Base-by-base conservation (phyloP, 2,329 filamentous ascomycete genomes). In the Ustulina deusta region DNA sequence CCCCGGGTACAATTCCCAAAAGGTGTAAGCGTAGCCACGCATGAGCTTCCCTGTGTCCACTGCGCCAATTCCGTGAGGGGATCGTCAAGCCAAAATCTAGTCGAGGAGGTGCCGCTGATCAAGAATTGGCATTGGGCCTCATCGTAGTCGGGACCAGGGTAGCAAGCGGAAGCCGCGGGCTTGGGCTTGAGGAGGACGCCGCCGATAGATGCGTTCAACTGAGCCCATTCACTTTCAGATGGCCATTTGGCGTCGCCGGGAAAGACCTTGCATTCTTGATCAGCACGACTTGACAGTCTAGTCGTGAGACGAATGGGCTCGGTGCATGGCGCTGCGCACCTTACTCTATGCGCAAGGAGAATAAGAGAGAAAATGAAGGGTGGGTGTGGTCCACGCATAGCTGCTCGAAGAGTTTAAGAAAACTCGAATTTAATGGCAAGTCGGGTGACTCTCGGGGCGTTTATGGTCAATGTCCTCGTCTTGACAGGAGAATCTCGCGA, bases 21-120 rank as follows among this genome's bases (percentile, higher is more conserved):
- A 4, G 74, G 62, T 6, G 72, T 67, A 25, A 65, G 48, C 3
- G 71, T 69, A 7, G 75, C 71, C 36, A 72, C 66, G 44, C 79
- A 80, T 6, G 79, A 79, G 44, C 72, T 74, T 0, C 79, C 79
- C 60, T 81, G 74, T 2, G 78, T 72, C 78, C 78, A 80, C 29
- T 75, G 69, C 0, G 74, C 71, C 42, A 78, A 42, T 2, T 74
- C 71, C 0, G 73, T 74, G n/a, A 80, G 71, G 0, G 78, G 78
- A 34, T 80, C 77, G 58, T 79, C 72, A 6, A 79, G 69, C 68
- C 76, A 80, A 56, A 77, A 77, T 36, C 74, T 72, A 6, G 66
- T 72, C n/a, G 61, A 70, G 6, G 73, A 67, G 7, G 75, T 63
- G 40, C 66, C 72, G 0, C 57, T 61, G 9, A 76, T 60, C 1